Base-by-base conservation (phyloP, 2,329 filamentous ascomycete species). In the Sporothrix mexicana region DNA sequence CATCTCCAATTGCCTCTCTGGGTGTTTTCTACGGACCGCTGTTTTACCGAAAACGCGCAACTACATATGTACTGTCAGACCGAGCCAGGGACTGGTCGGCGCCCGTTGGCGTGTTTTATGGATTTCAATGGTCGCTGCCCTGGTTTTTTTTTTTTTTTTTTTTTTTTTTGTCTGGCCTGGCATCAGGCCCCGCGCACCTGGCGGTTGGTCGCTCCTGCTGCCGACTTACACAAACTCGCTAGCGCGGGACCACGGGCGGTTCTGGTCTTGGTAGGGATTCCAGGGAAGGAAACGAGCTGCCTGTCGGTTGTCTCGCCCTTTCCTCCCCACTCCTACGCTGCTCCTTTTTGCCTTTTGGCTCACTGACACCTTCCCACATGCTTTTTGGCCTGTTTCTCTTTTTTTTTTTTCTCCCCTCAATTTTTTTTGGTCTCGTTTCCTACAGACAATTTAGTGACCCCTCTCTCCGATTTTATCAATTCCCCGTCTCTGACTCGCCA, bases 401-500 rank as follows among this genome's bases (percentile, higher is more conserved):
- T 36, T 67, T 15, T 13, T 17, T 36, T 36, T 36, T 64, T 57
- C 53, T 67, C n/a, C 17, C 12, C 61, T 59, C 23, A 15, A 20
- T 53, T 51, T 43, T 57, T 70, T 70, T 59, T 68, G 23, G 30
- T 36, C 30, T 51, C 36, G 36, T 43, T 49, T n/a, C 17, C 7
- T 12, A 20, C 30, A 30, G 36, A 59, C 4, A 36, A 15, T 36
- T 45, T 45, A 12, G 7, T 66, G 6, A 53, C 70, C n/a, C 41
- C 3, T 36, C 53, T 13, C 51, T 10, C 47, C 49, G 30, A 68
- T 72, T 74, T 76, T 75, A 71, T 76, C 75, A 76, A 76, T 76
- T 75, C 75, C 74, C 64, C 61, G 72, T 71, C 71, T 75, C 30
- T 76, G 74, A 76, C 75, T 76, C 75, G 75, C 74, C 72, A 71